Conservation (phyloP, 352 stramenopile genomes). For the Phytophthora europaea region DNA sequence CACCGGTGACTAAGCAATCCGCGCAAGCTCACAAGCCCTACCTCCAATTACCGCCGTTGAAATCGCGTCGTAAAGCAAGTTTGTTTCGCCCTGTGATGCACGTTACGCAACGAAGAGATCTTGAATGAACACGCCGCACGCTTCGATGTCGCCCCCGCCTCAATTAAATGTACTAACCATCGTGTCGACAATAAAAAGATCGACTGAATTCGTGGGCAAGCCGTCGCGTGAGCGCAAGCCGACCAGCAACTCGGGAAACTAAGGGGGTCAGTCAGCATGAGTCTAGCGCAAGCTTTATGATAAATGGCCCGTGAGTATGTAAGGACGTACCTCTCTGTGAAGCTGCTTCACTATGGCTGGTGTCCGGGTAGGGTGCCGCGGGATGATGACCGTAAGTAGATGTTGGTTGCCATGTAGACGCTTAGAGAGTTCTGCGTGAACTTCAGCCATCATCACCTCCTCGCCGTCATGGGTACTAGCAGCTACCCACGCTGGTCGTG, state of each 20-base stretch:
- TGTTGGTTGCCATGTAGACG: constrained; percentile 5
- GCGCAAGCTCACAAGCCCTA: constrained; percentile 15
- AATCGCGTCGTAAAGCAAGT: constrained; percentile 58
- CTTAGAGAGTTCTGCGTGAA: constrained; percentile 42
- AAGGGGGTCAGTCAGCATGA: neutral
- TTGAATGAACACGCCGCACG: neutral
- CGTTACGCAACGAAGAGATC: neutral
- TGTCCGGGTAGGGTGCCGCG: constrained; percentile 63
- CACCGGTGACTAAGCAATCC: neutral
- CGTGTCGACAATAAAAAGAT: constrained; percentile 77
- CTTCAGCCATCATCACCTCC: constrained; percentile 54
- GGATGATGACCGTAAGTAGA: constrained; percentile 67
- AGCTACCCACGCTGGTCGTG: constrained; percentile 57
- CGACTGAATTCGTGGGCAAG: constrained; percentile 33
- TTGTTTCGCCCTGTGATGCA: constrained; percentile 63
- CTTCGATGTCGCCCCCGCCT: neutral
- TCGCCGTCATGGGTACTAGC: constrained; percentile 80
- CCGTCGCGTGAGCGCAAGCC: constrained; percentile 45
- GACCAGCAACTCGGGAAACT: constrained; percentile 57
- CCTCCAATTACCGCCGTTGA: constrained; percentile 73
- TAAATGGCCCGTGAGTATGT: neutral
- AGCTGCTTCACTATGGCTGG: constrained; percentile 48
- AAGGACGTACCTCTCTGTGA: constrained; percentile 34
- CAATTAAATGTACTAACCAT: constrained; percentile 47
- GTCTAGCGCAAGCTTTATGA: neutral